Base-by-base conservation (phyloP, 2,329 filamentous ascomycete genomes). In the Fusarium penzigii region DNA sequence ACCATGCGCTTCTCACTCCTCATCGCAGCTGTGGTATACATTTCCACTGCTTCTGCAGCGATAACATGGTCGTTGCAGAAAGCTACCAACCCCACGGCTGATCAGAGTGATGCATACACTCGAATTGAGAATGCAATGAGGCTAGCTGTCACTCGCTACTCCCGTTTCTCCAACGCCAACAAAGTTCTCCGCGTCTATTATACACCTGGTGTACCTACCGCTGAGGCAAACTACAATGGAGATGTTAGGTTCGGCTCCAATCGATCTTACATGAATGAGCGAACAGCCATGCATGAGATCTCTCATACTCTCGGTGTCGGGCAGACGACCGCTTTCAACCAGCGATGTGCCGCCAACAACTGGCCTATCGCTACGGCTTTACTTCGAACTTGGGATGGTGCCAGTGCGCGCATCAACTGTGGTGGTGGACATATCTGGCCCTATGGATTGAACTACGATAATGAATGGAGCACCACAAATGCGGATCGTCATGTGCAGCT, bases 251-350 rank as follows among this genome's bases (percentile, higher is more conserved):
- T 79, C 62, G 76, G 75, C 6, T 66, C 69, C 12, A 68, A 77
- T 68, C 62, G 76, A 9, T 55, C 70, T 1, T 78, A 75, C 68
- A 78, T 79, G 76, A 78, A 63, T 44, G 74, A 78, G 63, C 75
- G 76, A 13, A 78, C 75, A 3, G 75, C 76, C 6, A 67, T 79
- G 60, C 76, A 79, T 58, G 76, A 79, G 65, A 77, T 77, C 41
- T 56, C 75, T 2, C 76, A 78, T 60, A 78, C 75, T 1, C 70
- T 79, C 6, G 76, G 76, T 4, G 67, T 79, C n/a, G 76, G 76
- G 0, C 72, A 74, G 65, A 76, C 74, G 5, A 56, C 61, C 8
- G 69, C 68, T 9, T 79, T 78, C 55, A 59, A 75, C 51, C 46
- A 53, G 12, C 58, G 62, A 34, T 78, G 76, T 59, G 66, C 68